Evolutionary conservation across 306 rosid species (phyloP).

Genomic region (Malus sylvestris): DNA sequence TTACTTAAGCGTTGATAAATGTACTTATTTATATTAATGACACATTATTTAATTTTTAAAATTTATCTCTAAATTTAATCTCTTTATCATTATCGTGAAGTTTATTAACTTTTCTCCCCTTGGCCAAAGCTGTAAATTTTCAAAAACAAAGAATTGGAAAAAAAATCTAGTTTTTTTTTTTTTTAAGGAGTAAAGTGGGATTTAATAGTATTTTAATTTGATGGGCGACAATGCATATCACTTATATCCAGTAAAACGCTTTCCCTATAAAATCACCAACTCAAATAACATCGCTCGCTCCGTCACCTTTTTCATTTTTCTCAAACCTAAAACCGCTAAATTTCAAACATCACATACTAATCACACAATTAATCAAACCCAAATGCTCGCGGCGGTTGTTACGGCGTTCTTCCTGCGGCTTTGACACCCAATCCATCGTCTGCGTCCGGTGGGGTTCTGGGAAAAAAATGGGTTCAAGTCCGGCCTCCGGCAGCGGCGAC

Average conservation of each 20-base stretch:
- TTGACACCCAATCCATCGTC: not conserved
- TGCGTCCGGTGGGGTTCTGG: not conserved
- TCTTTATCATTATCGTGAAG: too few species aligned
- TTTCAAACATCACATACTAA: not conserved
- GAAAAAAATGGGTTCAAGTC: constrained; percentile 56
- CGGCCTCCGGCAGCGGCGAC: not conserved
- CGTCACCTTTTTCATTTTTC: not conserved
- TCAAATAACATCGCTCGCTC: not conserved
- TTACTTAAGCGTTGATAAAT: too few species aligned
- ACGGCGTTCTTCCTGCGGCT: not conserved
- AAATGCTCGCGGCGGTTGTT: not conserved
- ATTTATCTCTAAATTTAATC: too few species aligned
- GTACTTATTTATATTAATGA: too few species aligned
- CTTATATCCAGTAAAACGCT: not conserved
- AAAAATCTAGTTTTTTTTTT: too few species aligned
- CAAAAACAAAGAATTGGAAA: too few species aligned
- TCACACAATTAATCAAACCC: not conserved
- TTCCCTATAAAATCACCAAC: not conserved
- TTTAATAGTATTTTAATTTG: too few species aligned
- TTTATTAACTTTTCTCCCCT: too few species aligned
- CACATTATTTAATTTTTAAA: too few species aligned
- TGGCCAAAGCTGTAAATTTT: too few species aligned
- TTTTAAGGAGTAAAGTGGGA: too few species aligned
- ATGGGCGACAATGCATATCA: too few species aligned
- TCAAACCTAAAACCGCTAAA: not conserved